Evolutionary conservation across 2,329 filamentous ascomycete species (phyloP), one percentile per base, ranked within the genome.

Genomic region (Coniella lustricola): DNA sequence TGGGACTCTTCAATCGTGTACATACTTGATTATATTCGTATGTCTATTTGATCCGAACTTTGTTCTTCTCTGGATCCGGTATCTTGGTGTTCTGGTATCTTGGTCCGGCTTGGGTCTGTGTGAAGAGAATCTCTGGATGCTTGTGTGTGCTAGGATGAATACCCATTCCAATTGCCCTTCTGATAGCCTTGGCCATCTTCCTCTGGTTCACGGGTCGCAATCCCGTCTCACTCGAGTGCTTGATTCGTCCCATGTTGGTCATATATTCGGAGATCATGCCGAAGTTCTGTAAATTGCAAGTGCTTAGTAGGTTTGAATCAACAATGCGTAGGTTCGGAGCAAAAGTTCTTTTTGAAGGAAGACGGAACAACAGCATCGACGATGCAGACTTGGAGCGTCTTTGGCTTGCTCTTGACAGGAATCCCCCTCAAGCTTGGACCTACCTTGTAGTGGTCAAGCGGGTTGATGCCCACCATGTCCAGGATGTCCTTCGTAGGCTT

Each of bases 181-280:
- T 76, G 59, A 98, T 86, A 46, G 94, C 91, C 74, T 94, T 96
- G 54, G 91, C 87, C 63, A 98, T 82, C 70, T 85, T 90, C 57
- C 93, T 79, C 73, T 98, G 93, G 73, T 97, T 97, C 56, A 87
- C 85, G 3, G 87, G 86, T 49, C 88, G 79, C 53, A 98, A 73
- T 13, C 88, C 89, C 0, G 90, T 97, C 20, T 83, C 73, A 5
- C 66, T 75, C n/a, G 79, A 75, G 64, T 85, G 82, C 69, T 81
- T 86, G 65, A 98, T 96, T 51, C 90, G 81, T 44, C 91, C 93
- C 70, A 88, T 87, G 10, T 83, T 69, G 1, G 87, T 89, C 61
- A 93, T 85, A 65, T 86, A 96, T 65, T 96, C 90, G 29, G 86
- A 86, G 68, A 97, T 85, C 53, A 98, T 80, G 33, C 87, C 81